phyloP scores from a whole-genome alignment of 441 rosid species.

The Pelargonium citronellum region DNA sequence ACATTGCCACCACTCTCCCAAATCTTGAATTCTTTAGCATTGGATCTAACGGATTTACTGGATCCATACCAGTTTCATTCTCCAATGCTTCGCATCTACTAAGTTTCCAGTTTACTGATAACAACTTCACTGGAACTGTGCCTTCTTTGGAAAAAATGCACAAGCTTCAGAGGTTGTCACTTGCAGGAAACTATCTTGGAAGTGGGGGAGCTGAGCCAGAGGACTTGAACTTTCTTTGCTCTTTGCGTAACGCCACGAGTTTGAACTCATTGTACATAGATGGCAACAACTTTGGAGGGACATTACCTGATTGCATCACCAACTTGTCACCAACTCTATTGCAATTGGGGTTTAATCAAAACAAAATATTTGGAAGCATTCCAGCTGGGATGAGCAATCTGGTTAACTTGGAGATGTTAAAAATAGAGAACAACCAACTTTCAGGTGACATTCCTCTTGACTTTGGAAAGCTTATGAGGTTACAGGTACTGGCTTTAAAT shows the following conservation, averaged over 20 bases:
- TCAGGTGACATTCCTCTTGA: constrained; percentile 9
- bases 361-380: constrained; percentile 16
- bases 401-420: neutral
- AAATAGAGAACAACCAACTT: neutral
- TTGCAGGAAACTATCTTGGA: constrained; percentile 9
- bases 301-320: constrained; percentile 17
- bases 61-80: constrained; percentile 24
- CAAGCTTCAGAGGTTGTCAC: too few species aligned
- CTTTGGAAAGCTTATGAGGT: constrained; percentile 7
- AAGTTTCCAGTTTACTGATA: neutral
- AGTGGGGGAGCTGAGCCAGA: neutral
- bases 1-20: constrained; percentile 18
- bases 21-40: constrained; percentile 1
- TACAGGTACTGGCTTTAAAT: neutral
- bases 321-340: constrained; percentile 17
- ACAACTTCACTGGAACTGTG: constrained; percentile 13
- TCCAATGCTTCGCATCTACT: constrained; percentile 24
- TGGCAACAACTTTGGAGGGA: constrained; percentile 19
- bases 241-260: constrained; percentile 22
- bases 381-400: constrained; percentile 18
- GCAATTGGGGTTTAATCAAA: neutral
- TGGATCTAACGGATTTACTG: neutral
- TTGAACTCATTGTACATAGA: neutral
- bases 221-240: constrained; percentile 21
- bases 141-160: neutral